Percentiles rank a stretch among this genome's conserved stretches.
phyloP scores from a whole-genome alignment of 1,284 basidiomycete species.

The Microbotryum violaceum region DNA sequence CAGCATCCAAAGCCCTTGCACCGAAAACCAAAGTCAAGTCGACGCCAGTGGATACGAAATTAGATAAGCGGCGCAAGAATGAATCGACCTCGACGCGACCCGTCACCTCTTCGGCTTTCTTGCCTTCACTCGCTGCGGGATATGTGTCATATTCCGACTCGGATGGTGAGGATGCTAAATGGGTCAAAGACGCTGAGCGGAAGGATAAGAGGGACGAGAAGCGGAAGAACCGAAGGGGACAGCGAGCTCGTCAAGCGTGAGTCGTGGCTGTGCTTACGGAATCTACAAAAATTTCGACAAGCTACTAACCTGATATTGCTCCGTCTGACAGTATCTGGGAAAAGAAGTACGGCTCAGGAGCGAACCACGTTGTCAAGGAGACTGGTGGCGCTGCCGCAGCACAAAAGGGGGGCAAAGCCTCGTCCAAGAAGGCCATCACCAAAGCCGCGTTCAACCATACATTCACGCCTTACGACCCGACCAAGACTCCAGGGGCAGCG shows the following conservation, averaged over 20 bases:
- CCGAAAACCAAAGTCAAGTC: slow-evolving; percentile 16
- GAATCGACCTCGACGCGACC: slow-evolving; percentile 17
- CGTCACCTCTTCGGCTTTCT: slow-evolving; percentile 61
- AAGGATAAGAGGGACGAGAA: slow-evolving; percentile 35
- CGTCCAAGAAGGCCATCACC: not conserved
- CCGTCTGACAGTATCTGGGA: slow-evolving; percentile 73
- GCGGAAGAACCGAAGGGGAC: slow-evolving; percentile 83
- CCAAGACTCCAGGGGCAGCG: slow-evolving; percentile 7
- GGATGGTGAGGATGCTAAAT: slow-evolving; percentile 65
- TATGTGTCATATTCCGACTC: slow-evolving; percentile 67
- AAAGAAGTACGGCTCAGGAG: slow-evolving; percentile 84
- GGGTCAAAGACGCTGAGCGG: slow-evolving; percentile 50
- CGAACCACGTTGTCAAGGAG: slow-evolving; percentile 77
- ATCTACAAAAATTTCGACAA: not conserved
- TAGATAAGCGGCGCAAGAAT: slow-evolving; percentile 31
- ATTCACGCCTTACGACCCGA: slow-evolving; percentile 8
- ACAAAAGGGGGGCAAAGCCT: slow-evolving; percentile 2
- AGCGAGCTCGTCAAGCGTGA: slow-evolving; percentile 81
- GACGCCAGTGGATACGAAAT: slow-evolving; percentile 30
- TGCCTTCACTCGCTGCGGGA: slow-evolving; percentile 78
- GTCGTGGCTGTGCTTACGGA: slow-evolving; percentile 41
- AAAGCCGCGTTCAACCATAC: not conserved
- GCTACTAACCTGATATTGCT: not conserved
- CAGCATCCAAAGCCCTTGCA: not conserved
- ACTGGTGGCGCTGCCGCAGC: slow-evolving; percentile 28